Base-by-base conservation (phyloP, 768 basidiomycete genomes). In the Russula lepida region DNA sequence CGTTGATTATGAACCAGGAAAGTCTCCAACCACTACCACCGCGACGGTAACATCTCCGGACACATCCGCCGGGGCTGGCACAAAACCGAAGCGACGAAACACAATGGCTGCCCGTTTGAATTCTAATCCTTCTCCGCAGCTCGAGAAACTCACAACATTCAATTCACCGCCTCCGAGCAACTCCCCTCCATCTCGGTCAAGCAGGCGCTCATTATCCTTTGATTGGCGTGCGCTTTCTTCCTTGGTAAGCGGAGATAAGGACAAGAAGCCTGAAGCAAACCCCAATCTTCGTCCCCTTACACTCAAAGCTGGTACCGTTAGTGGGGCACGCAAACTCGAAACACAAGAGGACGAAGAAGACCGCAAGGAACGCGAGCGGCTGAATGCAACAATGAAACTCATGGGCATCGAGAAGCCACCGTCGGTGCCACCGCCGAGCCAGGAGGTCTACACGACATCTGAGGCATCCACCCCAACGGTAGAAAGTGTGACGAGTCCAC, bases 281-380 rank as follows among this genome's bases (percentile, higher is more conserved):
- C 67, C 78, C 15, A 82, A 75, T 66, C 74, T 89, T 53, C 85
- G 88, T 19, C 87, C 86, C 9, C 73, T 92, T 39, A 91, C 88
- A 4, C 76, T 92, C 47, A 86, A 84, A 69, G 81, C 88, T 28
- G 86, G 86, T 46, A 71, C 71, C 54, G 76, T 87, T 41, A 81
- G 81, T 2, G 74, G 80, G 61, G 89, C 82, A 28, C 81, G 91
- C 54, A 92, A 94, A 72, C 74, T 95, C 39, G 92, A 95, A 61
- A 92, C 85, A 1, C 77, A 81, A 43, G 95, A 98, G 72, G 95
- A 98, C 68, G 95, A 98, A 61, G 92, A 98, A 63, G 94, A 97
- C 69, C 79, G 83, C 41, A 81, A 79, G 64, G 93, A 95, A 73
- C 79, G 95, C 58, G 93, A 94, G 71, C 82, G 93, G 17, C 77